Percentiles rank a stretch among this genome's conserved stretches.
phyloP scores from a whole-genome alignment of 441 rosid genomes.

The Populus hybrid region DNA sequence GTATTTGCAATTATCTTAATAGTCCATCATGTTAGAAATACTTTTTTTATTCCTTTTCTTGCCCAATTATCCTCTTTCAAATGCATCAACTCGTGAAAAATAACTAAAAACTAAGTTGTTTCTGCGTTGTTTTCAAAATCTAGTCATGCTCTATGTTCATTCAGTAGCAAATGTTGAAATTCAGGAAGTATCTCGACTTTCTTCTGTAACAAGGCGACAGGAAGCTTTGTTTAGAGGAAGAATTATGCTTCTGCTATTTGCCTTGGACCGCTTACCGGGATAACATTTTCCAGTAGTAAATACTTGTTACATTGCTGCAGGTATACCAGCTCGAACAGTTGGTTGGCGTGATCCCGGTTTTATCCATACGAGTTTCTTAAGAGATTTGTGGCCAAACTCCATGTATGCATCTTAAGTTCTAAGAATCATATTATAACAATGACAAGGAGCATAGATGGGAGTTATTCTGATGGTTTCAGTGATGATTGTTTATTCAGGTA shows the following conservation, averaged over 20 bases:
- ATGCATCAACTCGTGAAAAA: too few species aligned
- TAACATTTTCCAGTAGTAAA: too few species aligned
- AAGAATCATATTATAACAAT: neutral
- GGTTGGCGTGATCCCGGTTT: constrained; percentile 99
- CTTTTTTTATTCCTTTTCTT: neutral
- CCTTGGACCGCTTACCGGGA: too few species aligned
- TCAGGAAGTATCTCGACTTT: too few species aligned
- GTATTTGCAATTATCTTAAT: neutral
- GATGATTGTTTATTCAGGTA: constrained; percentile 42
- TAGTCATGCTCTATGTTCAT: too few species aligned
- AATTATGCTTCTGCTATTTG: too few species aligned
- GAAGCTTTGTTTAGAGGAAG: too few species aligned
- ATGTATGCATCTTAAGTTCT: constrained; percentile 34
- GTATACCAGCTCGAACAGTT: constrained; percentile 80
- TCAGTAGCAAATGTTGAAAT: too few species aligned
- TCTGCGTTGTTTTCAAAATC: too few species aligned
- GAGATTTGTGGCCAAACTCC: constrained; percentile 85
- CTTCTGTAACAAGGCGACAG: too few species aligned
- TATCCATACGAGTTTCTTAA: constrained; percentile 84
- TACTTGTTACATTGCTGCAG: constrained; percentile 28
- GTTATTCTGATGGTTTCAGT: neutral
- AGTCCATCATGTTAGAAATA: neutral
- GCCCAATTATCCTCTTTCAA: too few species aligned
- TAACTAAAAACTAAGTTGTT: too few species aligned
- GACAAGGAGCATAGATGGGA: neutral